Conservation (phyloP, 495 filamentous ascomycete genomes). For the Penicillium lividum region DNA sequence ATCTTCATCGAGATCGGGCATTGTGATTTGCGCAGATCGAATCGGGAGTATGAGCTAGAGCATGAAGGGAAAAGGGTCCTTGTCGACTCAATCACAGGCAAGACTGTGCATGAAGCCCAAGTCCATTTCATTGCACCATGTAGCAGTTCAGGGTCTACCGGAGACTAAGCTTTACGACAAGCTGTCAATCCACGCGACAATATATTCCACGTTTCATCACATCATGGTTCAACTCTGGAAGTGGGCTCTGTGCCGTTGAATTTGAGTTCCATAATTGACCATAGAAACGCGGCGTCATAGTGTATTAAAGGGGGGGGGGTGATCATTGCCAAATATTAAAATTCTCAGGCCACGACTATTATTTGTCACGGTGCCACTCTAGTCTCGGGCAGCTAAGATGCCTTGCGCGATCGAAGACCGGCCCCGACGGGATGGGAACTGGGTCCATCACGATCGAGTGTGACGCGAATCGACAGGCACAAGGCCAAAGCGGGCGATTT, state of each 20-base stretch:
- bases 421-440: conserved; percentile 1
- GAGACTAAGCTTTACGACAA: neutral
- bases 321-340: conserved; percentile 2
- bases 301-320: neutral
- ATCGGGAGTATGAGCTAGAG: neutral
- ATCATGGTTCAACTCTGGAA: neutral
- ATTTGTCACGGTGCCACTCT: conserved; percentile 5
- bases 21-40: conserved; percentile 2
- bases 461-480: neutral
- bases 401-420: neutral
- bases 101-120: neutral
- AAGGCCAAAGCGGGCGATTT: conserved; percentile 4
- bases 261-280: conserved; percentile 5
- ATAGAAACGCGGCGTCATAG: neutral
- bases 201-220: neutral
- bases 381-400: neutral
- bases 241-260: conserved; percentile 2
- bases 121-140: neutral
- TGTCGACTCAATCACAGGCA: neutral
- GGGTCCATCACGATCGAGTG: conserved; percentile 6
- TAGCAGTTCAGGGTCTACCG: neutral
- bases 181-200: neutral
- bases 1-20: conserved; percentile 5
- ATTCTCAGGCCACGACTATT: neutral
- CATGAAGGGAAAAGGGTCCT: conserved; percentile 1